Evolutionary conservation across 768 basidiomycete species (phyloP).

Genomic region (Pleurotus djamor): DNA sequence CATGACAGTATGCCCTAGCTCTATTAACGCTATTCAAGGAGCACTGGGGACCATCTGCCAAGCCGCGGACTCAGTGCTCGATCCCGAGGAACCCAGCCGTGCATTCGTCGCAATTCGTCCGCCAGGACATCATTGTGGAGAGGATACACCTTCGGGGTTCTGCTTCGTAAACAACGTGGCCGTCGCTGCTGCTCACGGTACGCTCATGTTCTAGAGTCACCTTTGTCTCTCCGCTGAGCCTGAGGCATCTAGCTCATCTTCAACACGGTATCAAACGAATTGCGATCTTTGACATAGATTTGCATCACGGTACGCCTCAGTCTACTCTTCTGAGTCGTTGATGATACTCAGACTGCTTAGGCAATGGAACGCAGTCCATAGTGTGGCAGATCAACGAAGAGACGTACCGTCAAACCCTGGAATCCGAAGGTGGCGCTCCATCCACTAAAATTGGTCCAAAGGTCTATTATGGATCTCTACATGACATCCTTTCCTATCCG

Average conservation of each 20-base stretch:
- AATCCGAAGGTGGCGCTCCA: slow-evolving; percentile 40
- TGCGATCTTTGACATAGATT: slow-evolving; percentile 89
- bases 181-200: too few relatives aligned
- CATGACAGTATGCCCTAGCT: slow-evolving; percentile 69
- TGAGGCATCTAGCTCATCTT: slow-evolving; percentile 60
- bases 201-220: too few relatives aligned
- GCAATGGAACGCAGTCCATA: slow-evolving; percentile 94
- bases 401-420: slow-evolving; percentile 66
- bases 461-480: slow-evolving; percentile 90
- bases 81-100: slow-evolving; percentile 24
- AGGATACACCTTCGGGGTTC: too few relatives aligned
- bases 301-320: slow-evolving; percentile 70
- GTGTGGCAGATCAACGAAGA: slow-evolving; percentile 92
- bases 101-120: slow-evolving; percentile 82
- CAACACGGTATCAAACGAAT: slow-evolving; percentile 74
- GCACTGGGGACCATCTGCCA: slow-evolving; percentile 85
- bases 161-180: too few relatives aligned
- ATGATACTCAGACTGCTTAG: slow-evolving; percentile 31
- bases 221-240: too few relatives aligned
- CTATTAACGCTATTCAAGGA: slow-evolving; percentile 76
- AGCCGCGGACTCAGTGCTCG: slow-evolving; percentile 72
- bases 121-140: too few relatives aligned
- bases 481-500: slow-evolving; percentile 90
- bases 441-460: slow-evolving; percentile 43
- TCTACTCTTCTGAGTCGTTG: background rate